Base-by-base conservation (phyloP, 768 basidiomycete genomes). In the Rhodotorula kratochvilovae region DNA sequence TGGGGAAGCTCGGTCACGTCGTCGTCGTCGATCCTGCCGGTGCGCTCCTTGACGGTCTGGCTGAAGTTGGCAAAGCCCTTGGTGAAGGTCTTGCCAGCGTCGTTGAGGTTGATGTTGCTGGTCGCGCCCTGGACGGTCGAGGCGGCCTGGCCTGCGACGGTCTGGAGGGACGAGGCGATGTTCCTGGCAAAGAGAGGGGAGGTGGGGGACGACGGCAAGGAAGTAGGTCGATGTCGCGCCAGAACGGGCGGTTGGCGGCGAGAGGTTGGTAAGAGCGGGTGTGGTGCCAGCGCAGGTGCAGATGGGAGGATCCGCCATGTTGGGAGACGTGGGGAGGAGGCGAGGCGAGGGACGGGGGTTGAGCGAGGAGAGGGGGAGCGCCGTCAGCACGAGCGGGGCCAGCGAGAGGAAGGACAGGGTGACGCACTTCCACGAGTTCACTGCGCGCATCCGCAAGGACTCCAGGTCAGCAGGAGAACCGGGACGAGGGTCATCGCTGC, bases 1-100 rank as follows among this genome's bases (percentile, higher is more conserved):
- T 91, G 88, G 35, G 90, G 90, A 61, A 92, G 85, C 81, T 97
- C 96, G 15, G 95, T 98, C 79, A 97, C 93, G 76, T 96, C 96
- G 73, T 92, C 92, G 11, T 89, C 85, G 7, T 91, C 85, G 67
- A 95, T 86, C 79, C 93, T 90, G 31, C 95, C 95, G 7, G 97
- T 84, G 60, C 89, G 85, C 81, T 98, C 95, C 63, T 82, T 81
- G 63, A 65, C 63, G 4, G 61, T 55, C 62, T 78, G 77, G 27
- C 58, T 35, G 23, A 77, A 35, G 46, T 36, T 76, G 16, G 54
- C 48, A 56, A 78, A 76, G 7, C 57, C 54, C 48, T 69, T 68
- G 15, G 66, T 45, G 60, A 71, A 57, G 48, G 51, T 68, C 61
- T 62, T 59, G 29, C 33, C n/a, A 31, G 70, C 71, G 33, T 45